These are phyloP conservation scores for Diaporthe ilicicola DNA, from an alignment of 2,329 filamentous ascomycete genomes.

Conservation along the genomic window DNA sequence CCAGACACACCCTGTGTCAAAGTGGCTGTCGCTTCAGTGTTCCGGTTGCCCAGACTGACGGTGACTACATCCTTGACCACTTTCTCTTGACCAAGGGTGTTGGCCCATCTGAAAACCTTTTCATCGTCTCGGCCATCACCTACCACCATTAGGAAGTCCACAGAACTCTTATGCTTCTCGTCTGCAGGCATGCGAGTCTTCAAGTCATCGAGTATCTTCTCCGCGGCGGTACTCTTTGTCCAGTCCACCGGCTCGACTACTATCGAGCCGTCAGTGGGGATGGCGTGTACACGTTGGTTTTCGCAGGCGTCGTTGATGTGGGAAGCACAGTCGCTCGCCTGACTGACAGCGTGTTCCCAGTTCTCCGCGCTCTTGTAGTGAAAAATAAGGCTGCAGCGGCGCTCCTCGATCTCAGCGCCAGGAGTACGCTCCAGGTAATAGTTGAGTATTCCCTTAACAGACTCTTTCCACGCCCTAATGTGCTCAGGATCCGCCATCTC, in stretches of 20 bases:
- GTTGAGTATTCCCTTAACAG: slow-evolving; percentile 81
- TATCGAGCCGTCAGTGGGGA: slow-evolving; percentile 81
- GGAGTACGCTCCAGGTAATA: slow-evolving; percentile 93
- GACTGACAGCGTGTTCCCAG: slow-evolving; percentile 75
- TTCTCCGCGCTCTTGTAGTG: slow-evolving; percentile 88
- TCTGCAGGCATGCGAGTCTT: slow-evolving; percentile 49
- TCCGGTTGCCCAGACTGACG: slow-evolving; percentile 85
- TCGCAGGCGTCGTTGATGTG: slow-evolving; percentile 96
- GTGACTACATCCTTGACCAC: slow-evolving; percentile 77
- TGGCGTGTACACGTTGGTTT: slow-evolving; percentile 82
- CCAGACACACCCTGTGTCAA: slow-evolving; percentile 92
- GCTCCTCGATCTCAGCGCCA: slow-evolving; percentile 86
- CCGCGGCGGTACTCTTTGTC: slow-evolving; percentile 86
- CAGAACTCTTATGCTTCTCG: slow-evolving; percentile 48
- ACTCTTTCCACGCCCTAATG: slow-evolving; percentile 82
- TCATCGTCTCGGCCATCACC: slow-evolving; percentile 95
- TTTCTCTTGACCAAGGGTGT: slow-evolving; percentile 70
- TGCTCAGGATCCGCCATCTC: slow-evolving; percentile 78
- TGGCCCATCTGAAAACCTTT: slow-evolving; percentile 94
- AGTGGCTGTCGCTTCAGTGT: slow-evolving; percentile 86
- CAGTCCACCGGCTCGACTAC: slow-evolving; percentile 86
- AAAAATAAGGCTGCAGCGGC: slow-evolving; percentile 91
- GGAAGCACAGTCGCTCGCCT: slow-evolving; percentile 88
- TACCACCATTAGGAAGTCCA: slow-evolving; percentile 89
- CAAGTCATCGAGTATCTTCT: slow-evolving; percentile 73